Evolutionary conservation across 2,329 filamentous ascomycete genomes (phyloP).

Genomic region (Myriosclerotinia duriaeana): DNA sequence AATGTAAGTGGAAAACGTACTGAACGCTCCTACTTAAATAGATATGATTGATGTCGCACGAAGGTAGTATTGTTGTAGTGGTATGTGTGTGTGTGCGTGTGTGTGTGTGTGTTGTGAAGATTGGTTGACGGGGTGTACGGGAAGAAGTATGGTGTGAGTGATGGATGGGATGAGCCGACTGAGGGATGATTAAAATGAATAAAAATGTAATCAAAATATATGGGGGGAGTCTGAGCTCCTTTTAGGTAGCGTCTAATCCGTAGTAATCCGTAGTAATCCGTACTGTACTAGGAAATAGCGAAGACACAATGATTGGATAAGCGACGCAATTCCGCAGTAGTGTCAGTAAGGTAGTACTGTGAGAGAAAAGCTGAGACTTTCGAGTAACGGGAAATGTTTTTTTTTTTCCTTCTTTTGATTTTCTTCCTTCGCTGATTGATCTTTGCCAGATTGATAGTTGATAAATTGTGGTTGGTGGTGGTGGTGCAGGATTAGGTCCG

Average conservation of each 20-base stretch:
- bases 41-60: conserved; percentile 20
- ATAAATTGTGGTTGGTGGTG: conserved; percentile 4
- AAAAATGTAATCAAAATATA: conserved; percentile 3
- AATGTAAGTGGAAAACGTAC: background rate
- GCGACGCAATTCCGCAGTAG: conserved; percentile 9
- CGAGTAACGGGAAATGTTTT: background rate
- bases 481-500: conserved; percentile 1
- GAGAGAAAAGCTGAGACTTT: conserved; percentile 17
- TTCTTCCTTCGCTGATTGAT: background rate
- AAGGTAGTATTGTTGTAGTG: conserved; percentile 5
- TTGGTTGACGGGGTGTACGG: conserved; percentile 16
- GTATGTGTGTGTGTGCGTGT: background rate
- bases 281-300: background rate
- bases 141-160: conserved; percentile 14
- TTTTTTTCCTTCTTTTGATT: background rate
- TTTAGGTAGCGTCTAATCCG: background rate
- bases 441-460: background rate
- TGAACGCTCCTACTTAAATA: conserved; percentile 22
- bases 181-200: conserved; percentile 13
- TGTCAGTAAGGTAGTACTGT: conserved; percentile 4
- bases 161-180: conserved; percentile 4
- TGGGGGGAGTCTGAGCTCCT: conserved; percentile 17
- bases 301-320: conserved; percentile 1
- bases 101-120: conserved; percentile 3
- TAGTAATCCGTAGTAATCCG: background rate